phyloP scores from a whole-genome alignment of 1,284 basidiomycete species.

The Ceratobasidium sp. region DNA sequence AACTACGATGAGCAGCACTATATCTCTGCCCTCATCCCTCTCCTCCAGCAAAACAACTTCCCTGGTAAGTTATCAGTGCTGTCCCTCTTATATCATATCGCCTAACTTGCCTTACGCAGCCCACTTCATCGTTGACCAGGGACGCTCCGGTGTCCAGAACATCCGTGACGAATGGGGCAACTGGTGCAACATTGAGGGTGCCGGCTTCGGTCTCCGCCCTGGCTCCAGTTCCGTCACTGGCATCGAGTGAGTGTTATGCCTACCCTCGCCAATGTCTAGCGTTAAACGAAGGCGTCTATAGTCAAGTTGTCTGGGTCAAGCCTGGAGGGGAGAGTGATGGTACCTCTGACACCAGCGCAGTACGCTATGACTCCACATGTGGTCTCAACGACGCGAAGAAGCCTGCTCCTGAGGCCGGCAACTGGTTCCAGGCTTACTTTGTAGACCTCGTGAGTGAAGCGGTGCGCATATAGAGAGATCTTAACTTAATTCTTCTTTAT shows the following conservation, averaged over 20 bases:
- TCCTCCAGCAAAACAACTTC: slow-evolving; percentile 65
- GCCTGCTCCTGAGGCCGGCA: slow-evolving; percentile 72
- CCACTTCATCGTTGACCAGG: slow-evolving; percentile 74
- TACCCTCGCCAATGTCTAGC: slow-evolving; percentile 59
- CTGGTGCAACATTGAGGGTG: slow-evolving; percentile 73
- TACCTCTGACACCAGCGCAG: slow-evolving; percentile 69
- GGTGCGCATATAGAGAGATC: slow-evolving; percentile 51
- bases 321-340: slow-evolving; percentile 77
- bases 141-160: slow-evolving; percentile 72
- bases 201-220: slow-evolving; percentile 73
- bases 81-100: too few species aligned
- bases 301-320: slow-evolving; percentile 73
- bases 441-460: slow-evolving; percentile 34
- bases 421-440: slow-evolving; percentile 65
- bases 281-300: neutral
- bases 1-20: slow-evolving; percentile 75
- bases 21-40: slow-evolving; percentile 69
- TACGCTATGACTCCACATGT: slow-evolving; percentile 72
- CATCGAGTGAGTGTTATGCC: slow-evolving; percentile 55
- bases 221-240: slow-evolving; percentile 62
- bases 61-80: slow-evolving; percentile 58
- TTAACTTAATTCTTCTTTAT: slow-evolving; percentile 70
- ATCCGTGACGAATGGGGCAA: slow-evolving; percentile 69
- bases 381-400: slow-evolving; percentile 63
- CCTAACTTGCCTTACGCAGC: neutral